Evolutionary conservation across 2,329 filamentous ascomycete genomes (phyloP), one percentile per base, ranked within the genome.

Genomic region (Microcyclosporella mali): DNA sequence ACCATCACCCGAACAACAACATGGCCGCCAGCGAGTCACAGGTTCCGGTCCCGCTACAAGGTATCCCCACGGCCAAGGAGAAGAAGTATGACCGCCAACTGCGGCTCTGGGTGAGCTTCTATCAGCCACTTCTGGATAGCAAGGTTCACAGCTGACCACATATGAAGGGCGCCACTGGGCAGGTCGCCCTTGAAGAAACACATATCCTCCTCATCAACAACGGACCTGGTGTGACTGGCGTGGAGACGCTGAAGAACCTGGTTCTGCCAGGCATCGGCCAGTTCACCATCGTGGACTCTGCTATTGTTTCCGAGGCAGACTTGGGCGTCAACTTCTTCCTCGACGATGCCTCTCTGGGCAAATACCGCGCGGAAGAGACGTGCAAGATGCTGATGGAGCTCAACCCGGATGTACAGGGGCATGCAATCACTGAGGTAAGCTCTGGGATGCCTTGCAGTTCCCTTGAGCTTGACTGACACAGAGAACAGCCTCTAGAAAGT

Each of bases 271-370:
- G 89, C 3, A 85, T 97, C 56, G 94, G 92, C 7, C 79, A 81
- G 18, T 98, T 95, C 64, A 94, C 87, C 1, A 94, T 98, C 49
- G 83, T 85, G 40, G 92, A 98, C 58, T 81, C 84, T 6, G 78
- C 81, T 1, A 65, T 75, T 2, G 89, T 98, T n/a, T 73, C 71
- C 1, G 83, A 94, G 54, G 74, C 81, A 32, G 92, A 98, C 58
- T 71, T 98, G 31, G 92, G 94, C 3, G 84, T 95, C 50, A 98
- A 98, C 68, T 98, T 98, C 74, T 98, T 98, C 59, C 73, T 98
- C 0, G 87, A 95, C 48, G 81, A 92, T 56, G 71, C 74, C 37
- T 84, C 81, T 51, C 63, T 94, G 29, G 89, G 88, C 40, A 82
- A 81, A 57, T 81, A 81, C 18, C 81, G 92, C 53, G 87, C 90